Base-by-base conservation (phyloP, 345 rosid species). In the Anacardium occidentale region DNA sequence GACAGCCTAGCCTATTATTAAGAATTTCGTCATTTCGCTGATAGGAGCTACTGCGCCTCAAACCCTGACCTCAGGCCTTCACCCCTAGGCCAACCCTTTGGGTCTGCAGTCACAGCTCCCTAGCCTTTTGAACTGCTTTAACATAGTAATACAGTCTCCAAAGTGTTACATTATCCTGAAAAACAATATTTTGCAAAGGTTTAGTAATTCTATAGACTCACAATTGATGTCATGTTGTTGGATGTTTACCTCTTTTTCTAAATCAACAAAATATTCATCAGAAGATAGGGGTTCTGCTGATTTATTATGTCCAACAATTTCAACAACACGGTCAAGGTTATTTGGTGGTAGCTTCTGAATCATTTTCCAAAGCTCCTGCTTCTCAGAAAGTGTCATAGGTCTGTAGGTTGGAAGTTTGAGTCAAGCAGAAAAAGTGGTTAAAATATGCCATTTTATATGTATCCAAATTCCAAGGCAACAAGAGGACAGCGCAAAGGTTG, bases 121-220 rank as follows among this genome's bases (percentile, higher is more conserved):
- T 75, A 20, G 89, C 88, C 55, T 78, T 83, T 61, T 84, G 77
- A 57, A 84, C 83, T 17, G 85, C 83, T 73, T 76, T 73, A 11
- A 83, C 85, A 32, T 85, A 83, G 78, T 73, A 81, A 69, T 79
- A 83, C 61, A 87, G 61, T 73, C 91, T 82, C 89, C 86, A 87
- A 7, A 86, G 89, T 0, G 86, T 87, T n/a, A 51, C 50, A 44
- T 84, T 78, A 59, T 84, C 88, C 89, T 85, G 84, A 66, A 83
- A 76, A 59, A 61, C 61, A 73, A 56, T 20, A 15, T 47, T 21
- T 29, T 20, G 60, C 42, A 26, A 9, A 21, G 20, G 10, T 54
- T 59, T 62, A 52, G 74, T 75, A 51, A 47, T 13, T 57, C 34
- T 20, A 34, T 29, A 21, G n/a, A 57, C 24, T 11, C 58, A 12